phyloP scores from a whole-genome alignment of 1,284 basidiomycete genomes.

The Tetrapyrgos nigripes region DNA sequence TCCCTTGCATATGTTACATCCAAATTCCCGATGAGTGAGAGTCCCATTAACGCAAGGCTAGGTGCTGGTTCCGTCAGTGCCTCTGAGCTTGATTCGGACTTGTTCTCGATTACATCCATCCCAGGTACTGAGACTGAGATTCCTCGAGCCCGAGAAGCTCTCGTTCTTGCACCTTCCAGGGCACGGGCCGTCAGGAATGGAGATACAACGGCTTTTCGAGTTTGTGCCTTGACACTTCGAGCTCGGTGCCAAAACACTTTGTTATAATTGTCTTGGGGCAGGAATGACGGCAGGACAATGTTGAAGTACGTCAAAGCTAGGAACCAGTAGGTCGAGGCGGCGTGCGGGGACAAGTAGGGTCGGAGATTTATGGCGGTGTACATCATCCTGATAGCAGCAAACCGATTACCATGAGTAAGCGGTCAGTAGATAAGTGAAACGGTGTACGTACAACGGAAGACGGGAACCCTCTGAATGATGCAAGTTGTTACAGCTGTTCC shows the following conservation, averaged over 20 bases:
- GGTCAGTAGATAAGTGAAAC: constrained; percentile 4
- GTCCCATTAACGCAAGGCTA: constrained; percentile 50
- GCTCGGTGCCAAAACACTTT: constrained; percentile 55
- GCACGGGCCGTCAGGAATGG: constrained; percentile 46
- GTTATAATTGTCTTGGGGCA: constrained; percentile 26
- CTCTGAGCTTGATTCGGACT: no score
- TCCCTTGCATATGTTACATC: constrained; percentile 54
- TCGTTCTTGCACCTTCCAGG: constrained; percentile 44
- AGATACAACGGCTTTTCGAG: constrained; percentile 43
- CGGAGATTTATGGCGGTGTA: constrained; percentile 59
- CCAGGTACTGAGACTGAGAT: constrained; percentile 14
- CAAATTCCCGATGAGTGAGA: constrained; percentile 60
- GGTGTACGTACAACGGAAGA: constrained; percentile 42
- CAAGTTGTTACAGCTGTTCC: constrained; percentile 36
- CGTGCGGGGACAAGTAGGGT: constrained; percentile 39
- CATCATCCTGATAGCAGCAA: constrained; percentile 43
- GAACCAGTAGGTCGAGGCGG: constrained; percentile 47
- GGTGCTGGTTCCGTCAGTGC: constrained; percentile 26
- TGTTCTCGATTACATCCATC: neutral
- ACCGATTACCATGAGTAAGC: neutral
- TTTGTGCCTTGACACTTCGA: constrained; percentile 46
- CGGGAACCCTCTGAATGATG: constrained; percentile 23
- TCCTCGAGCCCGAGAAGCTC: constrained; percentile 43
- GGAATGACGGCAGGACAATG: constrained; percentile 53
- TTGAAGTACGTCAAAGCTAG: constrained; percentile 59